These are phyloP conservation scores for Plasmodium yoelii DNA, from an alignment of 169 alveolate species.

Conservation along the genomic window DNA sequence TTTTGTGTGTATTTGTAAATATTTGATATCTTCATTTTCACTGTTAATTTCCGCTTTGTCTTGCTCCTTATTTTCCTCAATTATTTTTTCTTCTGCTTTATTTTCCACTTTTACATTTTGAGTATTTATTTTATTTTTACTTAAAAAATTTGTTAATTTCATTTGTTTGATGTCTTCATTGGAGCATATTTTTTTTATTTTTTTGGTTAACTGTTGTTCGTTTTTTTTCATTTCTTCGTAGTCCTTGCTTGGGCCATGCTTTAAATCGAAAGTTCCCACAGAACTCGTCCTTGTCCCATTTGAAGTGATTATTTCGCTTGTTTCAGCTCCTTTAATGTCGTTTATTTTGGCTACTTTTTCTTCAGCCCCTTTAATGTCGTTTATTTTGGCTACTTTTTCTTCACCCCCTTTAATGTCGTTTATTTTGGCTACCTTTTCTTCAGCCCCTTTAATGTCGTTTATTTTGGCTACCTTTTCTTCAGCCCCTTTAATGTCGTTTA, in stretches of 20 bases:
- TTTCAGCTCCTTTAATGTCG: background rate
- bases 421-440: background rate
- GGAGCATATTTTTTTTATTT: slow-evolving; percentile 40
- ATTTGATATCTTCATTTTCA: slow-evolving; percentile 26
- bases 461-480: background rate
- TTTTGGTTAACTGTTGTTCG: slow-evolving; percentile 26
- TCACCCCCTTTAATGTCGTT: background rate
- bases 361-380: background rate
- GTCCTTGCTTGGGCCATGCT: background rate
- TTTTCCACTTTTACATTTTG: slow-evolving; percentile 5
- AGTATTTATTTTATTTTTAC: slow-evolving; percentile 51
- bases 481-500: background rate
- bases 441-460: background rate
- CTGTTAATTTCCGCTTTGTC: background rate
- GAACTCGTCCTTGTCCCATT: background rate
- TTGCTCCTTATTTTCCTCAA: background rate
- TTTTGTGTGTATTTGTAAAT: slow-evolving; percentile 12
- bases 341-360: background rate
- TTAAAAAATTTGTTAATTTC: slow-evolving; percentile 61
- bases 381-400: background rate
- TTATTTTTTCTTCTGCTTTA: background rate
- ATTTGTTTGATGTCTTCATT: slow-evolving; percentile 36
- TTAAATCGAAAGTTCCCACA: background rate
- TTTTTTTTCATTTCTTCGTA: slow-evolving; percentile 21
- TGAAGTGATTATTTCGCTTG: background rate